Base-by-base conservation (phyloP, 225 moss, liverwort and hornwort genomes). In the Climacium dendroides region DNA sequence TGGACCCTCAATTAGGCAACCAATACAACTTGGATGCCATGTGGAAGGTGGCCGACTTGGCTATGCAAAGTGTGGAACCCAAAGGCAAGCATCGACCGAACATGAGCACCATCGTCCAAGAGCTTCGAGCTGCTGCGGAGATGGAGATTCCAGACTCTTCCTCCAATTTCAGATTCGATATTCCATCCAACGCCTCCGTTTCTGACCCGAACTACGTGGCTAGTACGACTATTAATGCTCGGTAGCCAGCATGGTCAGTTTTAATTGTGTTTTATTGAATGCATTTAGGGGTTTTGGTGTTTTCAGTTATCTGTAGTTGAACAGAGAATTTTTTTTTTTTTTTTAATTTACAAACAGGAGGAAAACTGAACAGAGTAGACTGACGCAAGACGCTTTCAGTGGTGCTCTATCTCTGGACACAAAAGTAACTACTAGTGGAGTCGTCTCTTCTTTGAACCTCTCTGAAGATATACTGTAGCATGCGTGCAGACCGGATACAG, bases 31-130 rank as follows among this genome's bases (percentile, higher is more conserved):
- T 83, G 52, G 87, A 87, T 7, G 63, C 85, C 53, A 89, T 92
- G 90, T 90, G 87, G 90, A 92, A 87, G 79, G 89, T 92, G 74
- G 89, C 85, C 14, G 90, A 90, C 32, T 79, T 92, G 85, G 92
- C 89, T 17, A 90, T 92, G 87, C 55, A 57, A 16, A 87, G 92
- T 9, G 90, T 92, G 72, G 89, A 90, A 52, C 90, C 90, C 10
- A 87, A 86, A 55, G 91, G 89, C 76, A 85, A 87, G 77, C 83
- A 93, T 47, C 86, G 89, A 47, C 93, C 91, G 0, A 77, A n/a
- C 5, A 92, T 91, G 92, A 89, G 77, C 61, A 65, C 76, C 79
- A 41, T 92, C 24, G 82, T 88, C 35, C 89, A 89, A 53, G 89
- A 87, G 86, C 92, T 92, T 48, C 87, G 83, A 19, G 80, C 61